A percentile compares a stretch with the other conserved stretches of the same genome.
phyloP scores from a whole-genome alignment of 73 alveolate species.

The Tetrahymena borealis region DNA sequence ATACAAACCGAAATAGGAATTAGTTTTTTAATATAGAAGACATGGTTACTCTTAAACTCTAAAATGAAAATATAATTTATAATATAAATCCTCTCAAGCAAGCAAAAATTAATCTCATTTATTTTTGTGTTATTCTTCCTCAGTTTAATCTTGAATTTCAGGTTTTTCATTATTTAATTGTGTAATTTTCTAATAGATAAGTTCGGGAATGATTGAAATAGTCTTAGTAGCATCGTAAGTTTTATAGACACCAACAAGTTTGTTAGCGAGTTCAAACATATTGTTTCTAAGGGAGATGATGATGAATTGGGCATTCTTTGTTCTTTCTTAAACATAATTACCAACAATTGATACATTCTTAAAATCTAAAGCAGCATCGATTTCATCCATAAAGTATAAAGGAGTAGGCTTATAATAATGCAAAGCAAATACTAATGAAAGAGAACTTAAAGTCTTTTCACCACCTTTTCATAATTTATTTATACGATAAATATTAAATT shows the following conservation, averaged over 20 bases:
- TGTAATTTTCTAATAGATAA: constrained; percentile 7
- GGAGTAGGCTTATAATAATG: constrained; percentile 78
- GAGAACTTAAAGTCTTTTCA: constrained; percentile 64
- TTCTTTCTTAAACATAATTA: constrained; percentile 44
- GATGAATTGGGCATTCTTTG: constrained; percentile 20
- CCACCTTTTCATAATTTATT: constrained; percentile 48
- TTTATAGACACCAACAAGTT: constrained; percentile 74
- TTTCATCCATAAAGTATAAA: constrained; percentile 73
- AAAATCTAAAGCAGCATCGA: constrained; percentile 71
- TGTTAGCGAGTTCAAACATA: constrained; percentile 35
- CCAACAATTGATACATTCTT: constrained; percentile 61
- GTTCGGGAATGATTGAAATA: constrained; percentile 60
- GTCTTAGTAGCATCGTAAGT: constrained; percentile 80
- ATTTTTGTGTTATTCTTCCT: background rate
- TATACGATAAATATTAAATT: background rate
- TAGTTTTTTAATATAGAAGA: too few species aligned
- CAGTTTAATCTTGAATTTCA: background rate
- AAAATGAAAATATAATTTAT: background rate
- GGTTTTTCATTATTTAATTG: background rate
- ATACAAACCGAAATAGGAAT: too few species aligned
- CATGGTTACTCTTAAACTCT: background rate
- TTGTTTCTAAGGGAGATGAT: constrained; percentile 29
- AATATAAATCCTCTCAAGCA: background rate
- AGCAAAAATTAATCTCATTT: background rate
- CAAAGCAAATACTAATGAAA: constrained; percentile 64